Base-by-base conservation (phyloP, 768 basidiomycete species). In the Cyathus striatus region DNA sequence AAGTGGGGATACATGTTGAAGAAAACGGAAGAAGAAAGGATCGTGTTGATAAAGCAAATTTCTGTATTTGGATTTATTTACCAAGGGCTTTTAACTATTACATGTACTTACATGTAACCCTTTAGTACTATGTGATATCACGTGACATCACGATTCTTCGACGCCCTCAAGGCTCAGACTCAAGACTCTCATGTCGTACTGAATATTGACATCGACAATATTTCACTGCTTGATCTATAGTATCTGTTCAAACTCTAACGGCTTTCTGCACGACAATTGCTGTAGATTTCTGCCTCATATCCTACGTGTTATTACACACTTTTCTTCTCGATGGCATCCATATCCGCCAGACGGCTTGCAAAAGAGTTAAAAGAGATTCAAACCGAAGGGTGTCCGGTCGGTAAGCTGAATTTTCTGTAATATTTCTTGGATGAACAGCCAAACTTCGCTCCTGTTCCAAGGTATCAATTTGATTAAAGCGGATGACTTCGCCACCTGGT, bases 231-330 rank as follows among this genome's bases (percentile, higher is more conserved):
- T n/a, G n/a, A n/a, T 72, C 91, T 21, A 54, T 87, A 30, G 72
- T 75, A 41, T 87, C 89, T 4, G 86, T 90, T 41, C 81, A 91
- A 64, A 82, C 90, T 52, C 63, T 74, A 49, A 81, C 73, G 23
- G 92, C 90, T 90, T 60, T 71, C 53, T 79, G 92, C 56, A 75
- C 81, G 2, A 79, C 92, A 56, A 79, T 88, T 59, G 84, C 92
- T 40, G 75, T 90, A 69, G 90, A 90, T 18, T n/a, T n/a, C n/a
- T n/a, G n/a, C n/a, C n/a, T n/a, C n/a, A n/a, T n/a, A n/a, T n/a
- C n/a, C n/a, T n/a, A n/a, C n/a, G n/a, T n/a, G n/a, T n/a, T n/a
- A n/a, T n/a, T n/a, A n/a, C n/a, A n/a, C 85, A 93, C 43, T 86
- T 81, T 34, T 58, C 84, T 48, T 94, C 89, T 66, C 27, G 27